Conservation (phyloP, 2,329 filamentous ascomycete species). For the Arthrinium phaeospermum region DNA sequence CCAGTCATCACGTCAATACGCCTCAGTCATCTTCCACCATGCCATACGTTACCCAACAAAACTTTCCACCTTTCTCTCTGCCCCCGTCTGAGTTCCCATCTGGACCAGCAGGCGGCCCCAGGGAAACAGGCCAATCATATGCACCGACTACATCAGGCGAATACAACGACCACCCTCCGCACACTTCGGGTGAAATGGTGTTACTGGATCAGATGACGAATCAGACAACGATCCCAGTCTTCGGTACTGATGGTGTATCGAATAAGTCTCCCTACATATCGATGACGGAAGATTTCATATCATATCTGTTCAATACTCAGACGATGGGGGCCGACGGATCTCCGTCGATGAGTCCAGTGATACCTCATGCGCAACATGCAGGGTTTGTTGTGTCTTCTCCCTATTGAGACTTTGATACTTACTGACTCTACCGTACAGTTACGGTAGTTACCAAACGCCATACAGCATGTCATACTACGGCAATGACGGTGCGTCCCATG, state of each 20-base stretch:
- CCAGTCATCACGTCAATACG: constrained; percentile 51
- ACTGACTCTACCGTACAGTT: constrained; percentile 44
- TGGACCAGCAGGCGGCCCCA: constrained; percentile 41
- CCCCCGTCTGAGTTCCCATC: constrained; percentile 63
- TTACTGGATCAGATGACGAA: constrained; percentile 67
- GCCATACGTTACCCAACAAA: constrained; percentile 64
- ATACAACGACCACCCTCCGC: constrained; percentile 50
- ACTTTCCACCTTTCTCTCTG: constrained; percentile 66
- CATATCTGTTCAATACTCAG: constrained; percentile 79
- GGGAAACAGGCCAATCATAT: constrained; percentile 46
- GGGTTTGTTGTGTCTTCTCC: constrained; percentile 49
- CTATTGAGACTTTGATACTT: constrained; percentile 30
- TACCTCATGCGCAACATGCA: constrained; percentile 50
- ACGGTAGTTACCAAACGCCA: constrained; percentile 57
- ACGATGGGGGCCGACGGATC: constrained; percentile 52
- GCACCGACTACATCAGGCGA: constrained; percentile 47
- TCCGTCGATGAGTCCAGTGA: constrained; percentile 57
- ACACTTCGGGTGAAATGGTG: constrained; percentile 60
- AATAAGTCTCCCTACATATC: constrained; percentile 85
- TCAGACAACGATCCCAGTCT: constrained; percentile 79
- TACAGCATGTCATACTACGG: constrained; percentile 57
- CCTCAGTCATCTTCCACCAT: constrained; percentile 49
- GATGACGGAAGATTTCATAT: constrained; percentile 86
- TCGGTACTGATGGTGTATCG: constrained; percentile 77
- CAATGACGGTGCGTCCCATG: constrained; percentile 52